Percentiles rank a stretch among this genome's conserved stretches.
phyloP scores from a whole-genome alignment of 805 yeast species.

The Jamesozyma rosinii region DNA sequence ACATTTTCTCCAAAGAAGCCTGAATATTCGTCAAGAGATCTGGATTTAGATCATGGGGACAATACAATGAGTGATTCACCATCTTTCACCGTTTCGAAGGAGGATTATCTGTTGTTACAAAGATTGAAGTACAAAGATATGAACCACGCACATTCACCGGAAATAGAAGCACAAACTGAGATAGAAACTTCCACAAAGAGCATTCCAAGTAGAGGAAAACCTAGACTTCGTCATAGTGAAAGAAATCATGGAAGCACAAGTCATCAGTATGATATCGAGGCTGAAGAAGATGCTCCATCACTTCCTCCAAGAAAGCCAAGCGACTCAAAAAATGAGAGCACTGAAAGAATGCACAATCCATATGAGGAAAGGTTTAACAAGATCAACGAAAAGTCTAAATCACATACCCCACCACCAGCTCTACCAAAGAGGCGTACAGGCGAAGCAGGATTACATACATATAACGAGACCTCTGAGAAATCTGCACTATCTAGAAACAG shows the following conservation, averaged over 20 bases:
- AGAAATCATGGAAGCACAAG: background rate
- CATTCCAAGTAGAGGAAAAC: slow-evolving; percentile 22
- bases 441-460: background rate
- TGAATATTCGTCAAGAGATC: slow-evolving; percentile 3
- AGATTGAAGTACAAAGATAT: slow-evolving; percentile 10
- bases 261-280: background rate
- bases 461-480: too few species aligned
- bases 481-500: background rate
- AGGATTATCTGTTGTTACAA: slow-evolving; percentile 23
- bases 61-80: background rate
- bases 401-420: slow-evolving; percentile 1
- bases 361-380: background rate
- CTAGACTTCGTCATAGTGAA: slow-evolving; percentile 8
- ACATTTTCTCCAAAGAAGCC: slow-evolving; percentile 22
- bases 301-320: slow-evolving; percentile 2
- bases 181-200: background rate
- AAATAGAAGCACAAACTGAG: background rate
- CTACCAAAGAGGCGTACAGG: background rate
- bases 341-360: background rate
- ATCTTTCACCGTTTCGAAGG: slow-evolving; percentile 17
- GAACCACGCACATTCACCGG: background rate
- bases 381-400: background rate
- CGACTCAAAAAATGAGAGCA: background rate
- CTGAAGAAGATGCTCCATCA: slow-evolving; percentile 4
- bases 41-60: slow-evolving; percentile 4